Base-by-base conservation (phyloP, 352 stramenopile species). In the Globisporangium sylvaticum region DNA sequence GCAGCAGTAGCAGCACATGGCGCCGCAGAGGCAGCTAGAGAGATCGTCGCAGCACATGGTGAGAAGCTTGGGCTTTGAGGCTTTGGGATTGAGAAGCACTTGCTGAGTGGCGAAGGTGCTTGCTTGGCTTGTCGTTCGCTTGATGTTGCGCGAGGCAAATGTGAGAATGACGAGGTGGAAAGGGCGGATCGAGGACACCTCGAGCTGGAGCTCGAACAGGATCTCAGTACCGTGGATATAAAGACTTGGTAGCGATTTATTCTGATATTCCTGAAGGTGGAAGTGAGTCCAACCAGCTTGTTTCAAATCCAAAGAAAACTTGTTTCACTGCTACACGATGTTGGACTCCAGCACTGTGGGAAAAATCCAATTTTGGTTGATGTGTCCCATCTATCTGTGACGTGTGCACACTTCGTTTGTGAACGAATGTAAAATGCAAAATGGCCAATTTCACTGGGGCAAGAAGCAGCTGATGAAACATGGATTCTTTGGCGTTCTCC, bases 11-110 rank as follows among this genome's bases (percentile, higher is more conserved):
- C 62, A 68, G 37, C 67, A 72, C 60, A 78, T 31, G 8, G 62
- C 70, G 14, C 74, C 73, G 39, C 70, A 80, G 12, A 81, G 70
- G 56, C 69, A 81, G 62, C 67, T 72, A 6, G 58, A 48, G 31
- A 81, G 68, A 29, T 77, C 74, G 61, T 81, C 74, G 58, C 60
- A 72, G 53, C 66, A 71, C 66, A 71, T 68, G 50, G 0, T 42
- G 25, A 31, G 25, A 2, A 15, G 54, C 7, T 60, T 29, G 64
- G 54, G 63, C 29, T 20, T 57, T 63, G 31, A 5, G 42, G 27
- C 12, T 52, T 58, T 12, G 15, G n/a, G 42, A 37, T 32, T 27
- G n/a, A 10, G 15, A 42, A 27, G 53, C 20, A 27, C 53, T 37
- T n/a, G 34, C 53, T 10, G 18, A 1, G 7, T 31, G 25, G n/a